Base-by-base conservation (phyloP, 2,329 filamentous ascomycete genomes). In the Diplodia mutila region DNA sequence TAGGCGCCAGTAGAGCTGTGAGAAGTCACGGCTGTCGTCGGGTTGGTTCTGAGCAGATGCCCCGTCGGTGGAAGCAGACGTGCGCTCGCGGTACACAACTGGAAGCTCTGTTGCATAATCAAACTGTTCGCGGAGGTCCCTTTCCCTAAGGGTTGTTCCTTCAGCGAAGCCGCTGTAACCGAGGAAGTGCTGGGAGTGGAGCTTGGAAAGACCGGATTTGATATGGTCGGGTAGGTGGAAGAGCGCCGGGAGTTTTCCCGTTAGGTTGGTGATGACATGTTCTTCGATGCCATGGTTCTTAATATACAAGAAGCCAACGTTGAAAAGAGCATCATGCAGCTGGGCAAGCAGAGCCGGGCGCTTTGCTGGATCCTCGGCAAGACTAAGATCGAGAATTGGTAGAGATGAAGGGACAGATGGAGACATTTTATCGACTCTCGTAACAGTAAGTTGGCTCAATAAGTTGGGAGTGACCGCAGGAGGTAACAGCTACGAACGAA, bases 141-240 rank as follows among this genome's bases (percentile, higher is more conserved):
- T 71, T 63, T 77, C 75, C 0, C 85, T 85, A 0, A 84, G 83
- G 1, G 87, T 89, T 0, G 77, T 85, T 73, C 89, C 87, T 27
- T 83, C 79, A 0, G 86, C 86, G 21, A 82, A 81, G 0, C 79
- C 82, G 69, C 84, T 86, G 72, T 88, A 89, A 0, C 87, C 87
- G 2, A 89, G 77, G 67, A 89, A 88, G 72, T 88, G 86, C 11
- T 86, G 85, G 1, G 85, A 88, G 29, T 87, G 84, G 29, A 80
- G 75, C 21, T 86, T 77, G 0, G 81, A 81, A 11, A 85, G 73
- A 1, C 71, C 71, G 0, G 73, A 72, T 67, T 86, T 86, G 6
- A 75, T 73, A 2, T 72, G 69, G 0, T 71, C 61, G 0, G 79
- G 70, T 1, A 85, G 75, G 1, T 74, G 71, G 69, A 86, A 87